phyloP scores from a whole-genome alignment of 179 eudicot genomes.

The Sideroxylon spinosum region DNA sequence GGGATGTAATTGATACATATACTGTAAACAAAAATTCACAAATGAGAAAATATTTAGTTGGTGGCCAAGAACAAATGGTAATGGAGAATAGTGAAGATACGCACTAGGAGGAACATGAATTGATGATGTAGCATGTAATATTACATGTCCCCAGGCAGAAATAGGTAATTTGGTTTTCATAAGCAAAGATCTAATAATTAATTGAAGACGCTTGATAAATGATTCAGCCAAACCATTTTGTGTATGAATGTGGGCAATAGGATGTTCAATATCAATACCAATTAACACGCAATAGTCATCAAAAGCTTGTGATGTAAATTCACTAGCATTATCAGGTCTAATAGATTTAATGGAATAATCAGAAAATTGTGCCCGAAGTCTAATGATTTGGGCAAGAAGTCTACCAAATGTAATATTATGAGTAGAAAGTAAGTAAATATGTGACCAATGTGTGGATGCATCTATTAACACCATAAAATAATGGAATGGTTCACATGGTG shows the following conservation, averaged over 20 bases:
- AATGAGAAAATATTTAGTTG: conserved; percentile 21
- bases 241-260: conserved; percentile 1
- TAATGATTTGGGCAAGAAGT: conserved; percentile 8
- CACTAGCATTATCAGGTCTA: conserved; percentile 6
- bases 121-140: conserved; percentile 17
- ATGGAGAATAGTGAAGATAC: conserved; percentile 9
- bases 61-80: not conserved
- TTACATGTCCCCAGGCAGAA: conserved; percentile 14
- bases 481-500: not conserved
- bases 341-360: conserved; percentile 15
- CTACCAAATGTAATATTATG: not conserved
- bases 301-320: conserved; percentile 10
- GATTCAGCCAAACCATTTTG: conserved; percentile 12
- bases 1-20: conserved; percentile 7
- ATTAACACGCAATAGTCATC: conserved; percentile 15
- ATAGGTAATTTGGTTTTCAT: not conserved
- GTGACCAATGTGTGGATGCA: not conserved
- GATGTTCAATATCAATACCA: conserved; percentile 8
- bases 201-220: conserved; percentile 5
- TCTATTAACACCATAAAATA: conserved; percentile 2
- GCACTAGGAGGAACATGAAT: not conserved
- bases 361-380: not conserved
- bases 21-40: not conserved
- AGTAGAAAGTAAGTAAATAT: not conserved
- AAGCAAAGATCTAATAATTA: conserved; percentile 3